These are phyloP conservation scores for Schizophyllum amplum DNA, from an alignment of 1,284 basidiomycete species.

Conservation along the genomic window DNA sequence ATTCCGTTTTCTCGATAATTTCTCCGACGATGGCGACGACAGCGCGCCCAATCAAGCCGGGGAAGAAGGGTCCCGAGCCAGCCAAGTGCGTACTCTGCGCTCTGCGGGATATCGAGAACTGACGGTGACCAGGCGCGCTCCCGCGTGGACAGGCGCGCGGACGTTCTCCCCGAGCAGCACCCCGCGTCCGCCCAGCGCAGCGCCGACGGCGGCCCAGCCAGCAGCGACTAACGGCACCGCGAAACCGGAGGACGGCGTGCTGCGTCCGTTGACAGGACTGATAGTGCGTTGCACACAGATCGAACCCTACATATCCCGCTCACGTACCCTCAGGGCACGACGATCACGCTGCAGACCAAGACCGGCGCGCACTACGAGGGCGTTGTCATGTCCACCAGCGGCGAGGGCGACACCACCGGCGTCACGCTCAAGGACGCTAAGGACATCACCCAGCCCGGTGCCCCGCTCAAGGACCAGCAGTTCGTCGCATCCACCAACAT, in stretches of 20 bases:
- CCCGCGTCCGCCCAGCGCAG: conserved; percentile 36
- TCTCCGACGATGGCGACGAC: conserved; percentile 49
- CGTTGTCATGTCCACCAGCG: conserved; percentile 50
- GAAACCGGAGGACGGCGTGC: conserved; percentile 41
- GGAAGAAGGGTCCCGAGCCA: conserved; percentile 50
- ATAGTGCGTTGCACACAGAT: conserved; percentile 40
- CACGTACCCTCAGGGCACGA: conserved; percentile 47
- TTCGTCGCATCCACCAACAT: conserved; percentile 68
- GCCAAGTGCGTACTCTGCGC: conserved; percentile 37
- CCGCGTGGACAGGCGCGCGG: conserved; percentile 57
- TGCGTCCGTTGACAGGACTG: conserved; percentile 54
- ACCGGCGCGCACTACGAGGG: conserved; percentile 63
- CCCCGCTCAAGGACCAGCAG: conserved; percentile 56
- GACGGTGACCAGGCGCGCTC: conserved; percentile 34
- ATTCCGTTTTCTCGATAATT: neutral
- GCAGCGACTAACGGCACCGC: conserved; percentile 39
- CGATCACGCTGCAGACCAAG: conserved; percentile 64
- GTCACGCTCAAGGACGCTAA: conserved; percentile 70
- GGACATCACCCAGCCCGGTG: conserved; percentile 53
- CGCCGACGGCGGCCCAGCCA: conserved; percentile 36
- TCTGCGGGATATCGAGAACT: conserved; percentile 6
- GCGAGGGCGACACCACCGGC: conserved; percentile 60
- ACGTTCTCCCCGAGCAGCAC: conserved; percentile 52
- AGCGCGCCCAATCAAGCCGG: conserved; percentile 49
- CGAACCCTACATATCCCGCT: conserved; percentile 4